Base-by-base conservation (phyloP, 257 asterid species). In the Rhazya stricta region DNA sequence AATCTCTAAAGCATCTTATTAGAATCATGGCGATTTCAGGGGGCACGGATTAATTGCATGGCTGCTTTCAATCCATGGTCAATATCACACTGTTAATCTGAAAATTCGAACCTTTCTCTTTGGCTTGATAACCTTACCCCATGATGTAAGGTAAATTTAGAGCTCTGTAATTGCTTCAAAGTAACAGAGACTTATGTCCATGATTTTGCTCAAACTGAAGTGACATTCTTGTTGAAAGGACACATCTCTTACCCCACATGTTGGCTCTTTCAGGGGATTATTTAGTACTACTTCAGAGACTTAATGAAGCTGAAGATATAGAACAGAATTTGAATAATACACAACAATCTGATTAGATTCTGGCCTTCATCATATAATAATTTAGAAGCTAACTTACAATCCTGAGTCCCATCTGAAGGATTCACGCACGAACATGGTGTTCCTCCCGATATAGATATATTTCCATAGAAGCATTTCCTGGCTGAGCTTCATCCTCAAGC, bases 401-500 rank as follows among this genome's bases (percentile, higher is more conserved):
- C 34, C 4, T 1, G 21, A n/a, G 34, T 56, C 63, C 63, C 63
- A 56, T n/a, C 34, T 51, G 25, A 7, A n/a, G 34, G 29, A 56
- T 25, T 18, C 29, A 69, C 16, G 42, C 73, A 15, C 46, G 25
- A 46, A 29, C 39, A 18, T 42, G 19, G 3, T 25, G 60, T 34
- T 71, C n/a, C 25, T 41, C 66, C 66, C 1, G 36, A 53, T 45
- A 53, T 71, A 23, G 50, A 32, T 39, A 12, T 34, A 53, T 71
- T 32, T 51, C 65, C 34, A 21, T 34, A 4, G 21, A 51, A 27
- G 75, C 2, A 54, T 72, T 23, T 72, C 37, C 32, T 29, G 9
- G 25, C 30, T 43, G n/a, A 37, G 53, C 76, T 71, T 71, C 62
- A 53, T 51, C 63, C 19, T 53, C 43, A 71, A 71, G 51, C 43